These are phyloP conservation scores for Emmonsia crescens DNA, from an alignment of 2,329 filamentous ascomycete species.

Conservation along the genomic window DNA sequence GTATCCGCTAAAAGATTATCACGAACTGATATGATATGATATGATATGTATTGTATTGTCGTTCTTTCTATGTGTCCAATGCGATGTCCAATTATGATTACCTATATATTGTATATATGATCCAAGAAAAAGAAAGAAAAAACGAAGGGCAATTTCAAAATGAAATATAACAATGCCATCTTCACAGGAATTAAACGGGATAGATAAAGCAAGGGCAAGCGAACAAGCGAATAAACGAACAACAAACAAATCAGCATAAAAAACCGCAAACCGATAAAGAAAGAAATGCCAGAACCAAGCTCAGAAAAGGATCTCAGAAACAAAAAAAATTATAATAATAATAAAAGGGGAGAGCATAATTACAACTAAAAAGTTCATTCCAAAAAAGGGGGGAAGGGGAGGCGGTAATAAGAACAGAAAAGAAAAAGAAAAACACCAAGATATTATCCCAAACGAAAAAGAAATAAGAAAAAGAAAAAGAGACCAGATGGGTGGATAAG, in stretches of 20 bases:
- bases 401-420: neutral
- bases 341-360: slow-evolving; percentile 6
- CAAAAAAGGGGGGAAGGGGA: neutral
- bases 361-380: neutral
- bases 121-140: neutral
- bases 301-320: neutral
- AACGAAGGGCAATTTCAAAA: neutral
- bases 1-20: neutral
- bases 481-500: neutral
- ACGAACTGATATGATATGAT: neutral
- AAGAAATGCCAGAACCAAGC: neutral
- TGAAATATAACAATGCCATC: neutral
- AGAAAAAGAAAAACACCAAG: neutral
- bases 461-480: neutral
- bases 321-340: slow-evolving; percentile 1
- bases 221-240: neutral
- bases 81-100: neutral
- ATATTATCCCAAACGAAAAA: neutral
- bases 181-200: slow-evolving; percentile 1
- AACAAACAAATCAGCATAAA: slow-evolving; percentile 10
- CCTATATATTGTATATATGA: neutral
- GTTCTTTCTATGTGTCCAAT: neutral
- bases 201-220: slow-evolving; percentile 3
- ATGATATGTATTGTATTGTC: neutral
- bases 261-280: slow-evolving; percentile 7